Conservation (phyloP, 495 filamentous ascomycete species). For the Cenococcum geophilum region DNA sequence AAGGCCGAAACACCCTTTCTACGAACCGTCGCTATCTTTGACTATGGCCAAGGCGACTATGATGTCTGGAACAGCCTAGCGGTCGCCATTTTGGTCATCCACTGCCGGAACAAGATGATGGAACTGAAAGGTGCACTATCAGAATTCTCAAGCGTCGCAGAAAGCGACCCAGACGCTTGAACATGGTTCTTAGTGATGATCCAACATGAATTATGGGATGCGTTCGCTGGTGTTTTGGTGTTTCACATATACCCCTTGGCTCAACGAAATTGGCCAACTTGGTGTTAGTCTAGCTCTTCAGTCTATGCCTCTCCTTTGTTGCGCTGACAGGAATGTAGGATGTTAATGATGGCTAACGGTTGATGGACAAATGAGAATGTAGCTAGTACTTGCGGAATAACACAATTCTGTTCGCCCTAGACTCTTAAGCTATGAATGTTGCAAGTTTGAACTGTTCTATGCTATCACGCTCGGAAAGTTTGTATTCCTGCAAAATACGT, state of each 20-base stretch:
- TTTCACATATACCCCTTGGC: conserved; percentile 10
- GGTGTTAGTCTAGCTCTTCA: neutral
- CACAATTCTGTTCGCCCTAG: too few relatives aligned
- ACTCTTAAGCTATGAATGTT: too few relatives aligned
- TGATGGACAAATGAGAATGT: too few relatives aligned
- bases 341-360: too few relatives aligned
- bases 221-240: conserved; percentile 6
- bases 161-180: conserved; percentile 23
- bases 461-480: too few relatives aligned
- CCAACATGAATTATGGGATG: neutral
- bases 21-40: conserved; percentile 33
- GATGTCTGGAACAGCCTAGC: conserved; percentile 41
- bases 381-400: too few relatives aligned
- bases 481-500: too few relatives aligned
- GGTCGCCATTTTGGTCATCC: conserved; percentile 35
- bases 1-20: conserved; percentile 17
- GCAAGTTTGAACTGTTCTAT: too few relatives aligned
- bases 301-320: neutral
- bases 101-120: conserved; percentile 32
- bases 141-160: neutral
- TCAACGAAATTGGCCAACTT: neutral
- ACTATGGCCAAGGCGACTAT: conserved; percentile 31
- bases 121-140: conserved; percentile 21
- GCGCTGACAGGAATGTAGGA: neutral
- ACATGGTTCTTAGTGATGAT: neutral